phyloP scores from a whole-genome alignment of 306 rosid species.

The Casuarina equisetifolia region DNA sequence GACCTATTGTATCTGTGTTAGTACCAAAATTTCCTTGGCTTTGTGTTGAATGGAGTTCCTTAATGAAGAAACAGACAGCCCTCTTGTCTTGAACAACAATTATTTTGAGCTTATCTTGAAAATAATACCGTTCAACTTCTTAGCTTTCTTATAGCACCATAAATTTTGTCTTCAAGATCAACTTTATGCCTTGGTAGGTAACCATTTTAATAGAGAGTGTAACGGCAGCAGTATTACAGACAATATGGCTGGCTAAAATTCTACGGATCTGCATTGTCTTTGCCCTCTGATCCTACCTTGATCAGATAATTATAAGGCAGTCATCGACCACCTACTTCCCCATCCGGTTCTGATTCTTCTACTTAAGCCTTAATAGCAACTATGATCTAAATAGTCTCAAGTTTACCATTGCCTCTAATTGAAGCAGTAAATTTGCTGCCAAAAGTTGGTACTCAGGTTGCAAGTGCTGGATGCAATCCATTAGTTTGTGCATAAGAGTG shows the following conservation, averaged over 20 bases:
- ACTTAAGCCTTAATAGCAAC: conserved; percentile 10
- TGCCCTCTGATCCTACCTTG: neutral
- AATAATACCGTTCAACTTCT: neutral
- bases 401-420: conserved; percentile 59
- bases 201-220: conserved; percentile 1
- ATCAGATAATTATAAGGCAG: neutral
- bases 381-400: conserved; percentile 19
- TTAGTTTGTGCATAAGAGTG: conserved; percentile 53
- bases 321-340: neutral
- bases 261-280: neutral
- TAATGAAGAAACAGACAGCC: neutral
- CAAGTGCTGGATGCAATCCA: conserved; percentile 53
- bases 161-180: neutral
- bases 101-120: neutral
- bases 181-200: neutral
- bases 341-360: neutral
- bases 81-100: neutral
- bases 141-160: neutral
- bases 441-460: conserved; percentile 63
- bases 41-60: neutral
- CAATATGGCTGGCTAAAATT: neutral
- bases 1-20: neutral
- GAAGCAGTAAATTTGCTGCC: conserved; percentile 71
- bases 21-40: neutral
- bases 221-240: neutral